Evolutionary conservation across 805 yeast genomes (phyloP).

Genomic region (Cyberlindnera mycetangii): DNA sequence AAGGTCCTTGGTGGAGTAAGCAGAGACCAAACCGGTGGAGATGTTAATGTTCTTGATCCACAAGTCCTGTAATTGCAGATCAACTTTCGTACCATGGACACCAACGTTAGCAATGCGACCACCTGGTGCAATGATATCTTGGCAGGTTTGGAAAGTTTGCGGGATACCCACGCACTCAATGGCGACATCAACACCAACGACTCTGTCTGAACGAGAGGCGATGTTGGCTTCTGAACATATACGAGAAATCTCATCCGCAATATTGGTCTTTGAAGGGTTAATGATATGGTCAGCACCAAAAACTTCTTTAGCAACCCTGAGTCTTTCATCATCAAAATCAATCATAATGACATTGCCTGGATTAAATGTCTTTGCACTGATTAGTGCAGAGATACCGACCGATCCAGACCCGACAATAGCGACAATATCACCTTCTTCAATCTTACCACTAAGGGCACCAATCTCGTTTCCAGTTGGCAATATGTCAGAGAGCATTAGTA

Average conservation of each 20-base stretch:
- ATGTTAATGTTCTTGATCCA: constrained; percentile 45
- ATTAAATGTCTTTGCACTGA: constrained; percentile 50
- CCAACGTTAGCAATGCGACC: constrained; percentile 68
- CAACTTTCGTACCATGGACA: constrained; percentile 43
- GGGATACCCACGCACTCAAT: constrained; percentile 66
- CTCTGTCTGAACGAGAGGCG: constrained; percentile 28
- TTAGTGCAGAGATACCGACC: constrained; percentile 61
- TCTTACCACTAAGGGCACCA: constrained; percentile 53
- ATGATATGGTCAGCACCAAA: constrained; percentile 59
- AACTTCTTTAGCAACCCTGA: constrained; percentile 50
- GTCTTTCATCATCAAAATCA: constrained; percentile 57
- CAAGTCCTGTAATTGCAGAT: constrained; percentile 40
- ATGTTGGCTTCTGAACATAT: constrained; percentile 27
- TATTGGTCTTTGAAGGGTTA: constrained; percentile 47
- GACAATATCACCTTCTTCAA: constrained; percentile 53
- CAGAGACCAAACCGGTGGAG: constrained; percentile 49
- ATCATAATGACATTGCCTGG: constrained; percentile 54
- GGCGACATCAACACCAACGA: constrained; percentile 57
- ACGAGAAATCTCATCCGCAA: constrained; percentile 35
- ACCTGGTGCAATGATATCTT: constrained; percentile 52
- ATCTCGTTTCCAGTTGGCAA: constrained; percentile 68
- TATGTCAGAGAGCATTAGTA: constrained; percentile 61
- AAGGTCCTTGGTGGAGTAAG: constrained; percentile 40
- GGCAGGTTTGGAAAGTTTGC: constrained; percentile 56
- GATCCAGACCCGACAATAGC: constrained; percentile 70